A percentile compares a stretch with the other conserved stretches of the same genome.
Evolutionary conservation across 2,329 filamentous ascomycete genomes (phyloP).

Genomic region (Sporothrix humicola): DNA sequence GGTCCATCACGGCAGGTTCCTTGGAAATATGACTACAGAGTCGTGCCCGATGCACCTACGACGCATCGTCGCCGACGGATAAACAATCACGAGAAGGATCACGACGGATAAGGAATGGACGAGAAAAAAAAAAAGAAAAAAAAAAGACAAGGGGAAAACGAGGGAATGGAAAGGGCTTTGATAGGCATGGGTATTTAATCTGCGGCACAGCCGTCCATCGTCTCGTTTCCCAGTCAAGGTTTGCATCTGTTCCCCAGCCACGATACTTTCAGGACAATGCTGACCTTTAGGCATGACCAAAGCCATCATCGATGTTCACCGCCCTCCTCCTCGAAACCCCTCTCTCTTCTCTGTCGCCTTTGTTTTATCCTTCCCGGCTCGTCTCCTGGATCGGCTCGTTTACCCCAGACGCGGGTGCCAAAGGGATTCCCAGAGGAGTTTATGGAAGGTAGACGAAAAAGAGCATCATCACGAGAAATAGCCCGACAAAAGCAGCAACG

Average conservation of each 20-base stretch:
- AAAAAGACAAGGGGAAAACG: background rate
- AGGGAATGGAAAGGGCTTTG: too few relatives aligned
- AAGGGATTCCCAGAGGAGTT: background rate
- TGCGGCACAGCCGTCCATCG: constrained; percentile 1
- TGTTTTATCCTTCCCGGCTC: background rate
- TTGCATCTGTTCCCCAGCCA: too few relatives aligned
- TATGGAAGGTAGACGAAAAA: background rate
- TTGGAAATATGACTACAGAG: background rate
- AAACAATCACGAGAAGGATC: background rate
- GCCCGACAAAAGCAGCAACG: background rate
- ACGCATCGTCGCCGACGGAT: background rate
- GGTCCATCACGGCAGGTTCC: background rate
- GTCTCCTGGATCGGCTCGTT: background rate
- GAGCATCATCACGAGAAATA: too few relatives aligned
- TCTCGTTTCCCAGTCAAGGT: background rate
- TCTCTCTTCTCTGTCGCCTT: background rate
- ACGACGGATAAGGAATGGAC: background rate
- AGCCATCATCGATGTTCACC: background rate
- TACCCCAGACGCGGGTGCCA: background rate
- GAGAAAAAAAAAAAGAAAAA: too few relatives aligned
- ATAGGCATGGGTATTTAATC: background rate
- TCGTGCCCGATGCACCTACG: background rate
- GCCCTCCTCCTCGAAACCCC: background rate
- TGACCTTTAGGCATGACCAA: background rate
- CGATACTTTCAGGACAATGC: background rate